Evolutionary conservation across 1,284 basidiomycete genomes (phyloP).

Genomic region (Boletellus deceptivus): DNA sequence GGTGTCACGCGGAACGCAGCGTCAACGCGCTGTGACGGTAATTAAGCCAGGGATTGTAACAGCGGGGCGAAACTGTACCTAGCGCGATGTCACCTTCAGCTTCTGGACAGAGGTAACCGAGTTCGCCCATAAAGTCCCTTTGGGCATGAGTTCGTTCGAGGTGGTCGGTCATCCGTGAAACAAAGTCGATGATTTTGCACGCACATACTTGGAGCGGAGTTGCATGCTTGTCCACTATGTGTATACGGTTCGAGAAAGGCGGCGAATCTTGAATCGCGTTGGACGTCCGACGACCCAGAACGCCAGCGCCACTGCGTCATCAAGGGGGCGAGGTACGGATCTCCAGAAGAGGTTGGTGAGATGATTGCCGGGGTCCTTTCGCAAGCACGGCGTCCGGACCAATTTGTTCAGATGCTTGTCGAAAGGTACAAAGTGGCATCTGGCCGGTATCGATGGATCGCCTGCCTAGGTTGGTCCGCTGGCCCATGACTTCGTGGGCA

Average conservation of each 20-base stretch:
- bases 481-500: neutral
- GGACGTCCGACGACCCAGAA: slow-evolving; percentile 10
- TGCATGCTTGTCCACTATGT: slow-evolving; percentile 17
- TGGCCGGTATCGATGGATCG: neutral
- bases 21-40: slow-evolving; percentile 10
- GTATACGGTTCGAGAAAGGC: slow-evolving; percentile 10
- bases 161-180: slow-evolving; percentile 6
- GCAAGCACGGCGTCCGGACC: slow-evolving; percentile 7
- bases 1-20: neutral
- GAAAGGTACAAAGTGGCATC: slow-evolving; percentile 7
- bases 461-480: neutral
- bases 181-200: slow-evolving; percentile 11
- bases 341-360: slow-evolving; percentile 14
- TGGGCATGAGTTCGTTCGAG: slow-evolving; percentile 5
- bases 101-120: slow-evolving; percentile 13
- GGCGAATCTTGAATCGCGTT: slow-evolving; percentile 11
- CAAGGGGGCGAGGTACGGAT: slow-evolving; percentile 1
- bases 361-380: slow-evolving; percentile 13
- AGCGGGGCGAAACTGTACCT: slow-evolving; percentile 10
- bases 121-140: slow-evolving; percentile 12
- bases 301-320: slow-evolving; percentile 10
- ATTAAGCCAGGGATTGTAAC: slow-evolving; percentile 4
- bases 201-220: slow-evolving; percentile 3
- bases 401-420: slow-evolving; percentile 4
- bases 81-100: slow-evolving; percentile 16